These are phyloP conservation scores for Yamadazyma paraphyllophila DNA, from an alignment of 805 yeast species.

Conservation along the genomic window DNA sequence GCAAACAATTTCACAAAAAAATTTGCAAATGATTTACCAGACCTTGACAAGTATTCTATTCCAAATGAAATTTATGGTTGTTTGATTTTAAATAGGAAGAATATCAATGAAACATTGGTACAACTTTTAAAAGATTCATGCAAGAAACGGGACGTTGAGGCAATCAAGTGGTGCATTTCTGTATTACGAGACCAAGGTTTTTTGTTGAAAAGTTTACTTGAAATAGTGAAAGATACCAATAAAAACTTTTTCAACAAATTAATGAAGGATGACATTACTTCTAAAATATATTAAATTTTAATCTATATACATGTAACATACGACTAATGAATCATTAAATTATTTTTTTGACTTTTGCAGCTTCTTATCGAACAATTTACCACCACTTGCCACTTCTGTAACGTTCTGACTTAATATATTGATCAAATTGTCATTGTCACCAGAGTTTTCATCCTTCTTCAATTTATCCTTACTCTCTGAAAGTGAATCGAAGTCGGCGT, in stretches of 20 bases:
- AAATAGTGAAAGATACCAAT: not conserved
- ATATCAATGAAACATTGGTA: conserved; percentile 19
- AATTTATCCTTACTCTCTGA: conserved; percentile 14
- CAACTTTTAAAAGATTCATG: conserved; percentile 24
- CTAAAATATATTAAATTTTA: not conserved
- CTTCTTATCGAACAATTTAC: conserved; percentile 48
- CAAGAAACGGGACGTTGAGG: conserved; percentile 19
- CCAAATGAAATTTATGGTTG: conserved; percentile 4
- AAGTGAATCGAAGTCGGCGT: conserved; percentile 35
- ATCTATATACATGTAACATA: conserved; percentile 8
- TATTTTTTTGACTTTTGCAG: conserved; percentile 37
- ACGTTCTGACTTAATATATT: conserved; percentile 60
- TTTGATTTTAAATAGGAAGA: conserved; percentile 9
- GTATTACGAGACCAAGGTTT: conserved; percentile 31
- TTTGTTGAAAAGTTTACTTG: conserved; percentile 17
- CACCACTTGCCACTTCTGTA: conserved; percentile 55
- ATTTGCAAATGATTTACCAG: not conserved
- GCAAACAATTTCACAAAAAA: too few species aligned
- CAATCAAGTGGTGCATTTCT: conserved; percentile 28
- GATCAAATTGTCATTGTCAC: conserved; percentile 47
- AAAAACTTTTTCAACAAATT: not conserved
- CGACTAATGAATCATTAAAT: not conserved
- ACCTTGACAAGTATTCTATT: conserved; percentile 3
- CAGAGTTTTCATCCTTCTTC: conserved; percentile 7
- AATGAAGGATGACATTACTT: not conserved